Percentiles rank a stretch among this genome's conserved stretches.
Conservation (phyloP, 306 rosid genomes). For the Glycine tomentella region DNA sequence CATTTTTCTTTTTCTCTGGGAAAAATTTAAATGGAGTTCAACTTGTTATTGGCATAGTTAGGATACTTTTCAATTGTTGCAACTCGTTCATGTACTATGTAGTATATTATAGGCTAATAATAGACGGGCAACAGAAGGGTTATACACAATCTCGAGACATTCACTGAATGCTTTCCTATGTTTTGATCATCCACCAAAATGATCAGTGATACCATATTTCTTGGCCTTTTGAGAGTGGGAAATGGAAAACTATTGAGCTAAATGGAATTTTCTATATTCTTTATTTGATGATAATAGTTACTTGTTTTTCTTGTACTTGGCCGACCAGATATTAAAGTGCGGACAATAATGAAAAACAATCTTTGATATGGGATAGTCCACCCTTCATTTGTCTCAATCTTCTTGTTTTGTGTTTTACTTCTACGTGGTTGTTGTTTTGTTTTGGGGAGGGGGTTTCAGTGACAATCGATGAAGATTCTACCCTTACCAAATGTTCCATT, state of each 20-base stretch:
- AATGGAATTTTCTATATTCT: not conserved
- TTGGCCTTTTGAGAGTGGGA: conserved; percentile 27
- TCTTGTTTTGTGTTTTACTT: not conserved
- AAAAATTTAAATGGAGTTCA: conserved; percentile 28
- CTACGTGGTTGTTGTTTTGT: not conserved
- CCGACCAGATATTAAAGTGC: not conserved
- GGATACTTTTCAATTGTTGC: conserved; percentile 14
- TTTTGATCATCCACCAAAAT: conserved; percentile 8
- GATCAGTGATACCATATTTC: not conserved
- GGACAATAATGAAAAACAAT: conserved; percentile 16
- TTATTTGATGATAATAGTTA: conserved; percentile 7
- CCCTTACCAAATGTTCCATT: conserved; percentile 16
- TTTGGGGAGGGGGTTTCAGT: not conserved
- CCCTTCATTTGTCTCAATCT: not conserved
- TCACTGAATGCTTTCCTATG: not conserved
- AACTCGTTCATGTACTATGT: not conserved
- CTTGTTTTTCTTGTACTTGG: not conserved
- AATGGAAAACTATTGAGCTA: too few relatives aligned
- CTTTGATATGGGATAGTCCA: conserved; percentile 5
- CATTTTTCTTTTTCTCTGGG: not conserved
- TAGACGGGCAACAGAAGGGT: not conserved
- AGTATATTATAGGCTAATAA: conserved; percentile 4
- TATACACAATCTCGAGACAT: not conserved
- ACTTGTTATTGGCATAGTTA: conserved; percentile 11
- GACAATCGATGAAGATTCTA: not conserved